Evolutionary conservation across 202 grass and related monocot species (phyloP).

Genomic region (Dendrocalamus latiflorus): DNA sequence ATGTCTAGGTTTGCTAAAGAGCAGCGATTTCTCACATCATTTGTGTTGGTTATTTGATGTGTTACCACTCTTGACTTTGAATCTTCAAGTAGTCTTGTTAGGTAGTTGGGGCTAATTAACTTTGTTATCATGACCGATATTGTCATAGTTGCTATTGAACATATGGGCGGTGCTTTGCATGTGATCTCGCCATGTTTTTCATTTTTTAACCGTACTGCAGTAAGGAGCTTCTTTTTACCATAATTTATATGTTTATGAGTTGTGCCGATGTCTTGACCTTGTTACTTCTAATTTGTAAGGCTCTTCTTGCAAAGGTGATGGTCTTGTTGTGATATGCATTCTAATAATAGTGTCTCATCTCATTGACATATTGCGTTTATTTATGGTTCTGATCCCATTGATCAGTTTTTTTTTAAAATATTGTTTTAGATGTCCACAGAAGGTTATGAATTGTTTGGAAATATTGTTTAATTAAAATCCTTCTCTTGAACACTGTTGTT

Average conservation of each 20-base stretch:
- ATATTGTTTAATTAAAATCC: background rate
- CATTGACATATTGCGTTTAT: background rate
- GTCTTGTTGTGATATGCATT: constrained; percentile 13
- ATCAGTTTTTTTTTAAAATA: background rate
- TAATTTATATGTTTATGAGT: background rate
- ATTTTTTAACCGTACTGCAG: background rate
- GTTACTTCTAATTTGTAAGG: background rate
- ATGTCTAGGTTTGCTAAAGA: constrained; percentile 48
- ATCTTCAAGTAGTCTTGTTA: background rate
- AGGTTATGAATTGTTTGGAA: background rate
- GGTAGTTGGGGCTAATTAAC: background rate
- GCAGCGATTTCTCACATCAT: background rate
- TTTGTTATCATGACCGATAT: background rate
- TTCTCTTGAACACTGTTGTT: constrained; percentile 11
- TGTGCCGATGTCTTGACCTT: background rate
- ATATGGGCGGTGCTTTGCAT: background rate
- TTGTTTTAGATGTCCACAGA: background rate
- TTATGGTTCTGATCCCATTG: background rate
- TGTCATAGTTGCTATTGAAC: background rate
- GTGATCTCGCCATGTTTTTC: background rate
- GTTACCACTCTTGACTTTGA: background rate
- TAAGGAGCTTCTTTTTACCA: background rate
- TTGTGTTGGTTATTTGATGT: constrained; percentile 1
- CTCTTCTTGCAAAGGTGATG: background rate
- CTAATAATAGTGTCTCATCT: background rate